These are phyloP conservation scores for Tuber calosporum DNA, from an alignment of 495 filamentous ascomycete species.

Conservation along the genomic window DNA sequence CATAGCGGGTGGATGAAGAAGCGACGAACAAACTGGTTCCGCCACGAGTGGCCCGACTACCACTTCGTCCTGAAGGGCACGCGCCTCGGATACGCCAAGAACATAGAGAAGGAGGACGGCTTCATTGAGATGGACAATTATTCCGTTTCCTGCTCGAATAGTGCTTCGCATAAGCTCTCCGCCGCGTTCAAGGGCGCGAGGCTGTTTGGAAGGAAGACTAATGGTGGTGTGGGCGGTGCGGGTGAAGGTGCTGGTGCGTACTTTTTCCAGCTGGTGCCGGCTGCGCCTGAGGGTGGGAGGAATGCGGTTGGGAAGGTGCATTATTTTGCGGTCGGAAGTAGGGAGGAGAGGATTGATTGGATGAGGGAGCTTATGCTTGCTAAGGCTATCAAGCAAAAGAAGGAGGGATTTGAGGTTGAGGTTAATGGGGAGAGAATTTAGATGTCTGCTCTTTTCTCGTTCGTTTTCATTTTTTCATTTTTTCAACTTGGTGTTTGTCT, in stretches of 20 bases:
- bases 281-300: slow-evolving; percentile 50
- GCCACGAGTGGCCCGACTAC: slow-evolving; percentile 88
- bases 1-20: slow-evolving; percentile 90
- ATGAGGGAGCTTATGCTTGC: slow-evolving; percentile 97
- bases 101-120: slow-evolving; percentile 58
- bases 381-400: slow-evolving; percentile 75
- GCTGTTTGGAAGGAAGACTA: slow-evolving; percentile 54
- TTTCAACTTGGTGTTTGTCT: slow-evolving; percentile 13
- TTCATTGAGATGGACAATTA: slow-evolving; percentile 93
- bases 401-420: slow-evolving; percentile 68
- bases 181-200: slow-evolving; percentile 81
- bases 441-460: slow-evolving; percentile 22
- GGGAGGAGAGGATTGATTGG: slow-evolving; percentile 93
- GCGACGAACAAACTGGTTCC: slow-evolving; percentile 76
- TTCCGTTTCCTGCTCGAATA: slow-evolving; percentile 77
- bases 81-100: slow-evolving; percentile 69
- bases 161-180: slow-evolving; percentile 66
- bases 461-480: slow-evolving; percentile 11
- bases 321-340: slow-evolving; percentile 79
- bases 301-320: slow-evolving; percentile 68
- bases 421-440: slow-evolving; percentile 77
- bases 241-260: slow-evolving; percentile 59
- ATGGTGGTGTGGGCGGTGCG: slow-evolving; percentile 45
- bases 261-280: slow-evolving; percentile 82
- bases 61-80: slow-evolving; percentile 84